These are phyloP conservation scores for Candida chilensis DNA, from an alignment of 805 yeast species.

Conservation along the genomic window DNA sequence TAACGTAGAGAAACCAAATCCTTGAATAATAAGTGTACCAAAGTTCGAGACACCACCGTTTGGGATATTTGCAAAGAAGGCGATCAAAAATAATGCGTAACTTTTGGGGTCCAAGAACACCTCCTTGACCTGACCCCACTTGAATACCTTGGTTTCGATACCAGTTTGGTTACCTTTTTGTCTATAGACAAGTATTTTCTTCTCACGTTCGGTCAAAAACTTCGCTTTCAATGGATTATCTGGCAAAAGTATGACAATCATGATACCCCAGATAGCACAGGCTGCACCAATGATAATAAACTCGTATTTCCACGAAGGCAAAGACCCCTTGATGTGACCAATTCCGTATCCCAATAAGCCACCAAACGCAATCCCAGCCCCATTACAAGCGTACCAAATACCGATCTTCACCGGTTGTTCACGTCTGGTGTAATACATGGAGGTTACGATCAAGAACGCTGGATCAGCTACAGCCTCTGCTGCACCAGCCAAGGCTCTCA, in stretches of 20 bases:
- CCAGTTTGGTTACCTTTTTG: slow-evolving; percentile 17
- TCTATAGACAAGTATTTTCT: slow-evolving; percentile 11
- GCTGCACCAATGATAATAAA: slow-evolving; percentile 16
- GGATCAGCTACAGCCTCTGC: slow-evolving; percentile 19
- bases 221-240: slow-evolving; percentile 12
- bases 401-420: slow-evolving; percentile 22
- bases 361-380: slow-evolving; percentile 7
- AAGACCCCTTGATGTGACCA: slow-evolving; percentile 8
- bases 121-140: slow-evolving; percentile 13
- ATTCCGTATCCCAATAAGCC: slow-evolving; percentile 14
- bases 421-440: slow-evolving; percentile 16
- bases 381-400: slow-evolving; percentile 21
- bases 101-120: slow-evolving; percentile 12
- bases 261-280: slow-evolving; percentile 4
- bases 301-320: slow-evolving; percentile 13
- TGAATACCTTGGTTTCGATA: slow-evolving; percentile 15
- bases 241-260: slow-evolving; percentile 10
- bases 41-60: slow-evolving; percentile 10
- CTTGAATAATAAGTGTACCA: slow-evolving; percentile 7
- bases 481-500: slow-evolving; percentile 10
- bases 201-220: slow-evolving; percentile 9
- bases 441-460: slow-evolving; percentile 19
- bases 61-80: slow-evolving; percentile 6
- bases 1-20: slow-evolving; percentile 6
- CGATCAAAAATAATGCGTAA: slow-evolving; percentile 6